Evolutionary conservation across 176 grass and related monocot genomes (phyloP).

Genomic region (Stipa capillata): DNA sequence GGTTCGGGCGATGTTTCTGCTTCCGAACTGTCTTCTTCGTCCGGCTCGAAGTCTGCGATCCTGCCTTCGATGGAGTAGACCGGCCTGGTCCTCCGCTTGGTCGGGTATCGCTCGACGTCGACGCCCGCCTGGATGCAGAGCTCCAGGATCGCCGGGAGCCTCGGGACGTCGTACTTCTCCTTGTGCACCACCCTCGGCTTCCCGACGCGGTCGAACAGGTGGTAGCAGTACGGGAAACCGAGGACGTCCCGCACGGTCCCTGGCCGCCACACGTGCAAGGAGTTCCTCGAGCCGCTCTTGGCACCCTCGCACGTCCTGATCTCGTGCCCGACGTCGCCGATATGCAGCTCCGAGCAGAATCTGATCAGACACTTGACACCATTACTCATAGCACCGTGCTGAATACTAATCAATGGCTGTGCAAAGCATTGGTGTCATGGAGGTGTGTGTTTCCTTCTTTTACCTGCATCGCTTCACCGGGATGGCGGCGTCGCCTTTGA

Average conservation of each 20-base stretch:
- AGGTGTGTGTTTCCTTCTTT: not conserved
- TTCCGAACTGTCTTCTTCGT: not conserved
- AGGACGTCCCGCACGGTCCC: constrained; percentile 41
- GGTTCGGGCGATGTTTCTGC: not conserved
- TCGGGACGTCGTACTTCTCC: constrained; percentile 41
- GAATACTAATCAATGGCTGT: not conserved
- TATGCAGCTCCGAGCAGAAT: constrained; percentile 56
- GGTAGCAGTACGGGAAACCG: constrained; percentile 64
- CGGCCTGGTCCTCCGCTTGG: constrained; percentile 44
- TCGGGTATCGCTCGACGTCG: constrained; percentile 41
- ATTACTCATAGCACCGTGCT: not conserved
- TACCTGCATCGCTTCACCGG: constrained; percentile 52
- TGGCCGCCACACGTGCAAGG: constrained; percentile 51
- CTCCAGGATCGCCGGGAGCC: constrained; percentile 56
- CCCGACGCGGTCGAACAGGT: constrained; percentile 52
- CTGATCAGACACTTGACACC: no score
- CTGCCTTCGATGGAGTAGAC: constrained; percentile 69
- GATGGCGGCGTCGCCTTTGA: constrained; percentile 23
- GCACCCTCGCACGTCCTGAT: constrained; percentile 62
- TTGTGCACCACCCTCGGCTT: constrained; percentile 65
- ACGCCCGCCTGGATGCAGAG: constrained; percentile 65
- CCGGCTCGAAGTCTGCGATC: constrained; percentile 55
- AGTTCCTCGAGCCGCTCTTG: constrained; percentile 45
- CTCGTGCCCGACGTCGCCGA: constrained; percentile 35
- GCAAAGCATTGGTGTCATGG: not conserved